phyloP scores from a whole-genome alignment of 139 green algal genomes.

The Chlorella sp. region DNA sequence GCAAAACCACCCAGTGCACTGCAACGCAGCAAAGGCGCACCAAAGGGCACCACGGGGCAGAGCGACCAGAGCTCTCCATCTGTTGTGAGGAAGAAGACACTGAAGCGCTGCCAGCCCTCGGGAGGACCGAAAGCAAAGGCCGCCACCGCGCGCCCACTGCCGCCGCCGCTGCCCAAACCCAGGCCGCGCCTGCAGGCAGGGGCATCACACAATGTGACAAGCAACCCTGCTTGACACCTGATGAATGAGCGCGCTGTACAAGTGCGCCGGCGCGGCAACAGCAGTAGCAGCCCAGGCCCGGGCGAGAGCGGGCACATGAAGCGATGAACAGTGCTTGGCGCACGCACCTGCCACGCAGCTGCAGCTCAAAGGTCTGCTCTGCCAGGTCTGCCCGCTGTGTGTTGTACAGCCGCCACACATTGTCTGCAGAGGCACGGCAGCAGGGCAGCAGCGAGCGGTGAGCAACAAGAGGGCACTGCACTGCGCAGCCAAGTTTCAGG shows the following conservation, averaged over 20 bases:
- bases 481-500: too few species aligned
- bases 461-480: too few species aligned
- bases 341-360: conserved; percentile 16
- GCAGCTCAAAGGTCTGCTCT: conserved; percentile 67
- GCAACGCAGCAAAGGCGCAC: not conserved
- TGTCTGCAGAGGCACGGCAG: conserved; percentile 28
- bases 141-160: conserved; percentile 23
- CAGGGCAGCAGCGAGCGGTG: too few species aligned
- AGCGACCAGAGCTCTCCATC: conserved; percentile 58
- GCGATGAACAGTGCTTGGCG: too few species aligned
- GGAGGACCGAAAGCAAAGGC: conserved; percentile 64
- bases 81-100: conserved; percentile 52
- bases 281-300: too few species aligned
- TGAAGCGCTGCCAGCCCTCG: conserved; percentile 61
- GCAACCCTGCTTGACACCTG: too few species aligned
- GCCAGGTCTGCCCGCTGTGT: conserved; percentile 31
- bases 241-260: too few species aligned
- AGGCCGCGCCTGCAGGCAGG: conserved; percentile 36
- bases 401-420: conserved; percentile 59
- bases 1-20: too few species aligned
- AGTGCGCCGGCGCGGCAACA: too few species aligned
- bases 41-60: conserved; percentile 70
- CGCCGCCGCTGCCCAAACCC: not conserved
- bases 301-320: too few species aligned
- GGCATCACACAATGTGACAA: too few species aligned